Evolutionary conservation across 1,284 basidiomycete species (phyloP), one percentile per base, ranked within the genome.

Genomic region (Coniferiporia weirii): DNA sequence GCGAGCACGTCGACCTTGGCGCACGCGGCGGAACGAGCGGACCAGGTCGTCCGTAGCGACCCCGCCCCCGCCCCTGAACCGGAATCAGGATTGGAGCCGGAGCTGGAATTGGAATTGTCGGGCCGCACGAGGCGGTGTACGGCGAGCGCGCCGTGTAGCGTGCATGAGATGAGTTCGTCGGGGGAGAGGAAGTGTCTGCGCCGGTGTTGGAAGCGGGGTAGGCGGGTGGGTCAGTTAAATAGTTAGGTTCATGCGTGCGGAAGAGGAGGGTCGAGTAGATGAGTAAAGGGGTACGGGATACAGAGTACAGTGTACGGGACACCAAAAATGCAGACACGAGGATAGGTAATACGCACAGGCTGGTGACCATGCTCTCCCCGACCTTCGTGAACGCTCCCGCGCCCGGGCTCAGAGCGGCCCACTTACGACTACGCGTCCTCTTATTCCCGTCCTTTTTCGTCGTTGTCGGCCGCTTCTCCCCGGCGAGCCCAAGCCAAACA

Each of bases 341-440:
- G 47, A 19, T 45, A 6, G 52, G 13, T 7, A 48, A 35, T 43
- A 71, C 83, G 59, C 66, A 89, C 89, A 85, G 64, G 10, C 80
- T 80, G 56, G 88, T 85, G 22, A 91, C 72, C 17, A 89, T 87
- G 1, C 88, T 89, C 61, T 87, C 81, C 1, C 83, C 85, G 17
- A 84, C 73, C 60, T 83, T 80, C 46, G 73, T 62, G 34, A 77
- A 68, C 44, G 77, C 56, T n/a, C 77, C 76, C 44, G 75, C 74
- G 0, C 79, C 75, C 40, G 70, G 70, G 57, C 75, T 75, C 22
- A 91, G 71, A 1, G 90, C 89, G 61, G 83, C 80, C 89, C 90
- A 92, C 67, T 83, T 89, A 57, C 81, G 78, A 19, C 63, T 76
- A 76, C 38, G 27, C 27, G 64, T 64, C 27, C 83, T 87, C 66